phyloP scores from a whole-genome alignment of 495 filamentous ascomycete genomes.

The Penicillium canescens region DNA sequence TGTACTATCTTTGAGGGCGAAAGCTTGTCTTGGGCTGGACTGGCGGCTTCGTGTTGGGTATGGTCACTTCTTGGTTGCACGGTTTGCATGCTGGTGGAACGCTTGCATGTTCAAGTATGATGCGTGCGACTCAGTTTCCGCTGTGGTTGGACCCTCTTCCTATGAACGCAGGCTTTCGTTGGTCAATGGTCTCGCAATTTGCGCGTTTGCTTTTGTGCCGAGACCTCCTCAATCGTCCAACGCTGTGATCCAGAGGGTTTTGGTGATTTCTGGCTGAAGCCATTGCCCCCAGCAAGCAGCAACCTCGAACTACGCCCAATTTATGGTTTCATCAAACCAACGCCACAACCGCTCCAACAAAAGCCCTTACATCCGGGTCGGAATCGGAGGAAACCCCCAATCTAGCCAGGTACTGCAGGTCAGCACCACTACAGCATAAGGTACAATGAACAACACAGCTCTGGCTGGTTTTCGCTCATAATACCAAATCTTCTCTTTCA shows the following conservation, averaged over 20 bases:
- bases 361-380: not conserved
- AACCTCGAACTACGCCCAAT: not conserved
- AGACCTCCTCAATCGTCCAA: not conserved
- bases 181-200: not conserved
- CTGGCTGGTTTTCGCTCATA: not conserved
- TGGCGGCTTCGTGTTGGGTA: not conserved
- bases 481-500: not conserved
- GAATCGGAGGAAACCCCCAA: not conserved
- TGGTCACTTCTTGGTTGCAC: not conserved
- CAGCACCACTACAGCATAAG: not conserved
- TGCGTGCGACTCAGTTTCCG: not conserved
- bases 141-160: not conserved
- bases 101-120: not conserved
- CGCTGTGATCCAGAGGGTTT: not conserved
- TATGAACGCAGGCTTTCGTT: not conserved
- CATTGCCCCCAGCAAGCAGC: not conserved
- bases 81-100: slow-evolving; percentile 1
- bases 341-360: not conserved
- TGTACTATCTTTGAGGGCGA: not conserved
- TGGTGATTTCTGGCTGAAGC: not conserved
- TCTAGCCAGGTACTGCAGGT: not conserved
- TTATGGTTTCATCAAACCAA: not conserved
- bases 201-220: not conserved
- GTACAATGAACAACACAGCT: not conserved
- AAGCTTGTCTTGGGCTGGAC: not conserved